Evolutionary conservation across 2,329 filamentous ascomycete species (phyloP).

Genomic region (Sclerotinia glacialis): DNA sequence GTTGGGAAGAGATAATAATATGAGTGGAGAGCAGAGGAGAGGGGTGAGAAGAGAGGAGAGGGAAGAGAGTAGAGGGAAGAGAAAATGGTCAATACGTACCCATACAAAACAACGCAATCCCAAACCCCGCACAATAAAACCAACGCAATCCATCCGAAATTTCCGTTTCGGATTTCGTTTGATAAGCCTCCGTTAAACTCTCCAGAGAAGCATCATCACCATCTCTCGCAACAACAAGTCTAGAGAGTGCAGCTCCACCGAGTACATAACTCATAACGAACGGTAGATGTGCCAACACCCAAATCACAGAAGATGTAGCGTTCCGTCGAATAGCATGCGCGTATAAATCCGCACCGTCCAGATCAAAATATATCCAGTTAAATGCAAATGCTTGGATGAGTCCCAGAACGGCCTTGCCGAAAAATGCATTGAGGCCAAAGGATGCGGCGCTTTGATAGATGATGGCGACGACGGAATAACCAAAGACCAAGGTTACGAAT

Average conservation of each 20-base stretch:
- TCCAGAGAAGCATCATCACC: conserved; percentile 47
- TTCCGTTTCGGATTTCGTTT: conserved; percentile 48
- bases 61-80: neutral
- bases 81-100: conserved; percentile 29
- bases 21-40: neutral
- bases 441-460: conserved; percentile 55
- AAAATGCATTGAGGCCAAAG: conserved; percentile 56
- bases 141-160: conserved; percentile 55
- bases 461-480: conserved; percentile 60
- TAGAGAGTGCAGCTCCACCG: conserved; percentile 55
- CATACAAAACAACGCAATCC: conserved; percentile 54
- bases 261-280: conserved; percentile 64
- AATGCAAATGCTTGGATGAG: conserved; percentile 57
- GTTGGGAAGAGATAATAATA: too few species aligned
- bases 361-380: conserved; percentile 64
- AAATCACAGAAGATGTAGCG: conserved; percentile 47
- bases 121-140: conserved; percentile 64
- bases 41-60: neutral
- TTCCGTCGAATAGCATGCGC: conserved; percentile 60
- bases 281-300: conserved; percentile 56
- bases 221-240: conserved; percentile 59
- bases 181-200: conserved; percentile 51
- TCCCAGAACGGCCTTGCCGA: conserved; percentile 60
- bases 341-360: conserved; percentile 54
- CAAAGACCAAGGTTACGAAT: conserved; percentile 63